Base-by-base conservation (phyloP, 73 alveolate species). In the Symbiodinium pilosum region DNA sequence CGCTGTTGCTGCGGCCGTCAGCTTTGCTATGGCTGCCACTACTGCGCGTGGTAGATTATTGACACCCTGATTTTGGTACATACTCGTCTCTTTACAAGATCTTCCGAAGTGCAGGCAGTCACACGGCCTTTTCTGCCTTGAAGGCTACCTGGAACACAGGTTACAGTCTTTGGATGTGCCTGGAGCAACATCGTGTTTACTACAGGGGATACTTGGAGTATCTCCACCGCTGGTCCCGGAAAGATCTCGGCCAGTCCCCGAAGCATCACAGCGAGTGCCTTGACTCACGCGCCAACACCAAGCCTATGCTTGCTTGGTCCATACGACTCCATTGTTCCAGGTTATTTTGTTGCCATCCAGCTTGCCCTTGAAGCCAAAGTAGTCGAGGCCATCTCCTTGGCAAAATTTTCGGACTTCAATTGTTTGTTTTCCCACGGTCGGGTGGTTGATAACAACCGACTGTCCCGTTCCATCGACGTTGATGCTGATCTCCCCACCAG, bases 361-460 rank as follows among this genome's bases (percentile, higher is more conserved):
- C 91, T 92, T 92, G 47, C 98, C 98, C 86, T 92, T 92, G 98
- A 92, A 92, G 92, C 98, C 98, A 32, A 92, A 92, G 83, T 92
- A 92, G 44, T 92, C 98, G 30, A 92, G 92, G 88, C 98, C 98
- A 34, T 92, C 98, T 30, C 98, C 98, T 43, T 42, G 92, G 41
- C 88, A 92, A 47, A 92, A 75, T 73, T 92, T 92, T 21, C 92
- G 36, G 77, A 92, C 98, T 69, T 92, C 98, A 56, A 92, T 54
- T 30, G 98, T 92, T 47, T 92, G 98, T 42, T 92, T 92, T 43
- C 98, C 98, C 52, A 92, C 98, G 43, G 98, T 92, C 30, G 98
- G 98, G 81, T 92, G 98, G 68, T 73, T 92, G 77, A 92, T 69
- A 28, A 92, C 52, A 30, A 92, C 98, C 39, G 88, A 75, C 20